Percentiles rank a stretch among this genome's conserved stretches.
Conservation (phyloP, 2,329 filamentous ascomycete species). For the Nothophoma quercina region DNA sequence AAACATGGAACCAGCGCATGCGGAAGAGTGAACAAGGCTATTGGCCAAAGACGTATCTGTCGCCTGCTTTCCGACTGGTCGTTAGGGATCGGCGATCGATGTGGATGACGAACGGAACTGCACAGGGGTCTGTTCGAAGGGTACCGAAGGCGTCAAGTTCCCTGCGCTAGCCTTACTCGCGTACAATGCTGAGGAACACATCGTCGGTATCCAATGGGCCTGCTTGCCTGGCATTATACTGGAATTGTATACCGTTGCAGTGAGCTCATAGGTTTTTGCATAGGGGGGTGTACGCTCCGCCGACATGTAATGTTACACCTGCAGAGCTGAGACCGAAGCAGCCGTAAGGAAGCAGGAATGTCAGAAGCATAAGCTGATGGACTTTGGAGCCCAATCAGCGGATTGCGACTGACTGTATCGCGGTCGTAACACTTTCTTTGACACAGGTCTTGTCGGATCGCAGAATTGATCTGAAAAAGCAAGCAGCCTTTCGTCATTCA, state of each 20-base stretch:
- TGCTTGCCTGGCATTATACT: background rate
- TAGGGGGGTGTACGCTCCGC: background rate
- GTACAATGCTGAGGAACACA: background rate
- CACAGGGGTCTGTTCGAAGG: slow-evolving; percentile 7
- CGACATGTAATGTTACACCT: background rate
- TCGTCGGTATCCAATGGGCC: background rate
- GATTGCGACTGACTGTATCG: too few species aligned
- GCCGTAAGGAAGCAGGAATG: background rate
- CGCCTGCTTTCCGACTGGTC: slow-evolving; percentile 1
- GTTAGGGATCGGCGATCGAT: slow-evolving; percentile 14
- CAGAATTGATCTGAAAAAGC: too few species aligned
- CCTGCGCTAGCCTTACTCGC: slow-evolving; percentile 8
- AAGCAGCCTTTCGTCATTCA: too few species aligned
- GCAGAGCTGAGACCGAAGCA: background rate
- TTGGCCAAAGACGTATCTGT: background rate
- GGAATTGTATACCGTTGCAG: background rate
- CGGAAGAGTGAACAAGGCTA: background rate
- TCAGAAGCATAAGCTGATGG: background rate
- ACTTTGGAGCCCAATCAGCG: too few species aligned
- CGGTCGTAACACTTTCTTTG: background rate
- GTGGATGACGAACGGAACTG: slow-evolving; percentile 10
- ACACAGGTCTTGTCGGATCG: background rate
- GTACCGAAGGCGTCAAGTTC: slow-evolving; percentile 2
- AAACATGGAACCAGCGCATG: background rate
- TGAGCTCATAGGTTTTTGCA: background rate